Conservation (phyloP, 805 yeast species). For the Diddensiella transvaalensis region DNA sequence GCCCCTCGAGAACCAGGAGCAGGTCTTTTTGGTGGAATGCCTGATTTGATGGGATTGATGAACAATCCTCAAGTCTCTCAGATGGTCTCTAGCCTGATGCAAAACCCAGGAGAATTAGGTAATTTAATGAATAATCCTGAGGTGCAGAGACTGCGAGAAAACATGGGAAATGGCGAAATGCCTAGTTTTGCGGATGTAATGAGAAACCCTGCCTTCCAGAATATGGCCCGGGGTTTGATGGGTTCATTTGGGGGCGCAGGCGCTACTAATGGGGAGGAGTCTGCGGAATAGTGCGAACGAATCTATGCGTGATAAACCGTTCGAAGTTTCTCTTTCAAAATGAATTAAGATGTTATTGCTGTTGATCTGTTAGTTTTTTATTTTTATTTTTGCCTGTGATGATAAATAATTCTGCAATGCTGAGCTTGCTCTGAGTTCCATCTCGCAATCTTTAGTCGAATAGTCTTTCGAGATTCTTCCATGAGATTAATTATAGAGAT, state of each 20-base stretch:
- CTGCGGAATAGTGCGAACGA: not conserved
- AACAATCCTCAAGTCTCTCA: constrained; percentile 89
- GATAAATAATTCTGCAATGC: constrained; percentile 26
- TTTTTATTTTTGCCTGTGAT: constrained; percentile 18
- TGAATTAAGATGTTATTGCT: not conserved
- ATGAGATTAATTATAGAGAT: constrained; percentile 6
- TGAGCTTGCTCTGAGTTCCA: constrained; percentile 6
- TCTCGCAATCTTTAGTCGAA: constrained; percentile 2
- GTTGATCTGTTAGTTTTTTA: too few species aligned
- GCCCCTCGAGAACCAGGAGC: constrained; percentile 54
- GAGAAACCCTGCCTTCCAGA: constrained; percentile 75
- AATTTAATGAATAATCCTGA: constrained; percentile 78
- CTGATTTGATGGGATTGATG: constrained; percentile 56
- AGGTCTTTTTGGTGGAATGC: constrained; percentile 63
- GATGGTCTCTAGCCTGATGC: constrained; percentile 86
- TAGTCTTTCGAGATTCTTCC: constrained; percentile 13
- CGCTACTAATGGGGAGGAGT: not conserved
- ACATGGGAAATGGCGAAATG: constrained; percentile 51
- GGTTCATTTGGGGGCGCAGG: constrained; percentile 43
- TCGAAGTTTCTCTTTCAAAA: too few species aligned
- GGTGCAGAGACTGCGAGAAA: constrained; percentile 78
- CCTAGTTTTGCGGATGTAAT: constrained; percentile 68
- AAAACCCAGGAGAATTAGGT: constrained; percentile 71
- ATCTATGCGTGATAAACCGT: too few species aligned
- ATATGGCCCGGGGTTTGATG: constrained; percentile 68